Evolutionary conservation across 768 basidiomycete species (phyloP), one percentile per base, ranked within the genome.

Genomic region (Lactifluus subvellereus): DNA sequence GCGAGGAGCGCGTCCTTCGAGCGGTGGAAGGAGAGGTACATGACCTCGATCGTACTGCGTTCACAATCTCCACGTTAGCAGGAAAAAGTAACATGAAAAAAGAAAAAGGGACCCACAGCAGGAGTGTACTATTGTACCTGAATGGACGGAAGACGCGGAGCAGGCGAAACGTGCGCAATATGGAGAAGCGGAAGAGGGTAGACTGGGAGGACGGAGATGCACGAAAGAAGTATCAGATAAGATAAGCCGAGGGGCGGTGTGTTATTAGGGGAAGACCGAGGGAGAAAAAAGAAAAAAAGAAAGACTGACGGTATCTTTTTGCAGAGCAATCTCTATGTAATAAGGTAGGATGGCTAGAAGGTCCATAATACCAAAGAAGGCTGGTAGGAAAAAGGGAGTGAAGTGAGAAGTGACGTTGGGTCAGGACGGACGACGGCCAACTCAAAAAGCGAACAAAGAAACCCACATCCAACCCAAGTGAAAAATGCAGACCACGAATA

Each of bases 71-170:
- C 8, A 7, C 18, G 30, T 50, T 14, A 57, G 42, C 16, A 14
- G 56, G 30, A 16, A 14, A 58, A 43, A 3, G 27, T 42, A 4
- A 61, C 6, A 6, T 42, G 3, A 30, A 18, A 22, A 13, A 20
- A 42, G 54, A 20, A 42, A 6, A 20, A 1, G 22, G 48, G 4
- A 37, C 52, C 79, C 72, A 91, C 85, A 92, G 74, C n/a, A 93
- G 79, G 60, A 92, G 85, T 16, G 87, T 89, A 68, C 86, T 85
- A 65, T 86, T 91, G 69, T 92, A 86, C 60, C 86, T 83, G 80
- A 96, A 96, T 0, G 94, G 91, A 52, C 90, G 78, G 75, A 96
- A 97, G 7, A 95, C 92, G 22, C 94, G 84, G 30, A 95, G 74
- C 2, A 96, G 81, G 37, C 94, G 86, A 73, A 95, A 94, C 75